Conservation (phyloP, 305 asterid genomes). For the Fraxinus xanthoxyloides region DNA sequence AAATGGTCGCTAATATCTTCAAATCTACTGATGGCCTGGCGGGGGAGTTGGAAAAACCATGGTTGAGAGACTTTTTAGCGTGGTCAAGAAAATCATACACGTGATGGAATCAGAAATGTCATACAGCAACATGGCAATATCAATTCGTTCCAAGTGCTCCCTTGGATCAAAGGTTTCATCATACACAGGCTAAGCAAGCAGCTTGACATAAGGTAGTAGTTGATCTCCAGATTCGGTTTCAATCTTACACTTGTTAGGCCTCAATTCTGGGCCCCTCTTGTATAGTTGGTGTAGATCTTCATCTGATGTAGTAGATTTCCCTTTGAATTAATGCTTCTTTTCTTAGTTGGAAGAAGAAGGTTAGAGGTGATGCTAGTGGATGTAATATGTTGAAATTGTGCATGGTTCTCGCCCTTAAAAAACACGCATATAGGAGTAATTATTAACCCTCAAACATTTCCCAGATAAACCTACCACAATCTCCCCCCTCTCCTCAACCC, state of each 20-base stretch:
- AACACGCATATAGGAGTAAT: not conserved
- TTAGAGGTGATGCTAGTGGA: not conserved
- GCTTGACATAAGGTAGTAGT: not conserved
- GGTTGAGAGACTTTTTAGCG: not conserved
- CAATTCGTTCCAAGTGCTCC: not conserved
- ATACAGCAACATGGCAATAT: not conserved
- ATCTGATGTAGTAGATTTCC: not conserved
- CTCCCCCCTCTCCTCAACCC: not conserved
- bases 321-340: not conserved
- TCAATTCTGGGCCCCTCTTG: not conserved
- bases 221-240: not conserved
- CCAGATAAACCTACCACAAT: not conserved
- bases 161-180: not conserved
- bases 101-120: not conserved
- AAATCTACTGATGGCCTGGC: not conserved
- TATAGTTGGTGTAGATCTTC: not conserved
- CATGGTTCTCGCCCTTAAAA: not conserved
- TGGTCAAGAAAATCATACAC: not conserved
- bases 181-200: not conserved
- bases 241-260: not conserved
- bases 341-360: not conserved
- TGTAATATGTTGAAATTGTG: not conserved
- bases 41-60: not conserved
- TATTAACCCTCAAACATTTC: not conserved
- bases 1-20: not conserved